Evolutionary conservation across 1,284 basidiomycete species (phyloP).

Genomic region (Moesziomyces aphidis): DNA sequence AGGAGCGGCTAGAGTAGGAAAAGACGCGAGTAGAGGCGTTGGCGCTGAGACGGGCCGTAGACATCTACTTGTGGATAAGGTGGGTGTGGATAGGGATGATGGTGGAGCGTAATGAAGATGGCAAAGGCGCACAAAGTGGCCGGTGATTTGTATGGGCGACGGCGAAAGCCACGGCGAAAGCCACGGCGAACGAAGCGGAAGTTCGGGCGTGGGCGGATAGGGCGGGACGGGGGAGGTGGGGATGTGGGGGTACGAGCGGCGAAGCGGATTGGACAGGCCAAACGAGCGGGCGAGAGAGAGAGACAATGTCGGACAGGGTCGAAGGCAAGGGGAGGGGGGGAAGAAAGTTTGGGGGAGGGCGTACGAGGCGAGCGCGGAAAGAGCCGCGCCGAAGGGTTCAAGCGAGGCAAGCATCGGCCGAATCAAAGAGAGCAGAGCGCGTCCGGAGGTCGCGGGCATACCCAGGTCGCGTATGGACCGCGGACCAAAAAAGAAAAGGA

Average conservation of each 20-base stretch:
- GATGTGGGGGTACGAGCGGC: conserved; percentile 21
- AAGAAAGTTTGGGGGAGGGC: too few relatives aligned
- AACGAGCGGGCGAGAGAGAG: too few relatives aligned
- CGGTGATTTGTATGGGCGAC: conserved; percentile 1
- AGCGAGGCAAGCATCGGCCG: background rate
- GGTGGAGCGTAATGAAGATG: background rate
- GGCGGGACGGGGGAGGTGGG: background rate
- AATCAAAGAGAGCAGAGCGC: conserved; percentile 4
- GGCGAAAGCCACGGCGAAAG: background rate
- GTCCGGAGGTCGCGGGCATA: conserved; percentile 39
- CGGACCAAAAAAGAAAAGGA: conserved; percentile 1
- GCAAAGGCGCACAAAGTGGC: background rate
- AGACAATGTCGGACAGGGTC: background rate
- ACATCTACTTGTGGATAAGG: conserved; percentile 37
- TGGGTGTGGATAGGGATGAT: background rate
- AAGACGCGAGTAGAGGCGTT: conserved; percentile 38
- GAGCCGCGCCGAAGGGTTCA: too few relatives aligned
- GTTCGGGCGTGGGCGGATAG: conserved; percentile 6
- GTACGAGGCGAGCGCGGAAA: too few relatives aligned
- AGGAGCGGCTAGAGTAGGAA: conserved; percentile 25
- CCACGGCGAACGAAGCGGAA: conserved; percentile 12
- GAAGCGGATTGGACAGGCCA: conserved; percentile 25
- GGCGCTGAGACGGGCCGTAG: conserved; percentile 34
- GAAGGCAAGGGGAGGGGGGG: too few relatives aligned
- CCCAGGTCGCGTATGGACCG: background rate